Conservation (phyloP, 192 early-diverging fungal species). For the Backusella morwellensis region DNA sequence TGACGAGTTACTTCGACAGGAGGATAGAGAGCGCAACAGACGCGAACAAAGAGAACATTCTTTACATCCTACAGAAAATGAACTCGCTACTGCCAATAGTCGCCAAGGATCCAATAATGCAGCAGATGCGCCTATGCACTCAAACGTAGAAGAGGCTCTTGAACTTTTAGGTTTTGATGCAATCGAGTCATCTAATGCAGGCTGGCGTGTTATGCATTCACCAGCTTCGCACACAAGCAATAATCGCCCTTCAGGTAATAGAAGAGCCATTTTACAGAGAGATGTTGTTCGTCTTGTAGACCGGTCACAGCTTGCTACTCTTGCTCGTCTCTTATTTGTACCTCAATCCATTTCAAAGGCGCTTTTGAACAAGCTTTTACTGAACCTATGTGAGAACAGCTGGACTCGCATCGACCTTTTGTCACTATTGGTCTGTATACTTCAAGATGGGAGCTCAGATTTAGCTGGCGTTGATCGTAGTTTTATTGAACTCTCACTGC, state of each 20-base stretch:
- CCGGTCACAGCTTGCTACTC: constrained; percentile 70
- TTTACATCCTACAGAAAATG: background rate
- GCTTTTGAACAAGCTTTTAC: constrained; percentile 62
- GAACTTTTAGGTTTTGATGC: background rate
- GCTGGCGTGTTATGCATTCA: background rate
- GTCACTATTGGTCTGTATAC: constrained; percentile 84
- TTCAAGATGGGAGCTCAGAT: constrained; percentile 81
- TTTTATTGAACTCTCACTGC: constrained; percentile 68
- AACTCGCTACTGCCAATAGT: background rate
- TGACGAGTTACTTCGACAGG: constrained; percentile 79
- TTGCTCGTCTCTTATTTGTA: constrained; percentile 87
- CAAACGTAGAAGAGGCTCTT: background rate
- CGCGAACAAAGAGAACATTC: constrained; percentile 49
- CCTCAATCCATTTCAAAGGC: constrained; percentile 73
- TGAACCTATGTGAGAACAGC: constrained; percentile 89
- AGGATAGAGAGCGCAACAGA: constrained; percentile 65
- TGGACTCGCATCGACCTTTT: constrained; percentile 81
- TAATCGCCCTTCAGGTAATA: constrained; percentile 13
- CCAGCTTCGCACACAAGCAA: background rate
- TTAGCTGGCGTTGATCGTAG: constrained; percentile 71
- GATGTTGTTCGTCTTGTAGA: constrained; percentile 85
- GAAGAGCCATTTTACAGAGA: constrained; percentile 41
- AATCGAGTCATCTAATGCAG: background rate
- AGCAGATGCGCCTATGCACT: background rate
- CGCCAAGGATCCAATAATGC: background rate